A percentile compares a stretch with the other conserved stretches of the same genome.
phyloP scores from a whole-genome alignment of 306 rosid species.

The Vigna reflexopilosa region DNA sequence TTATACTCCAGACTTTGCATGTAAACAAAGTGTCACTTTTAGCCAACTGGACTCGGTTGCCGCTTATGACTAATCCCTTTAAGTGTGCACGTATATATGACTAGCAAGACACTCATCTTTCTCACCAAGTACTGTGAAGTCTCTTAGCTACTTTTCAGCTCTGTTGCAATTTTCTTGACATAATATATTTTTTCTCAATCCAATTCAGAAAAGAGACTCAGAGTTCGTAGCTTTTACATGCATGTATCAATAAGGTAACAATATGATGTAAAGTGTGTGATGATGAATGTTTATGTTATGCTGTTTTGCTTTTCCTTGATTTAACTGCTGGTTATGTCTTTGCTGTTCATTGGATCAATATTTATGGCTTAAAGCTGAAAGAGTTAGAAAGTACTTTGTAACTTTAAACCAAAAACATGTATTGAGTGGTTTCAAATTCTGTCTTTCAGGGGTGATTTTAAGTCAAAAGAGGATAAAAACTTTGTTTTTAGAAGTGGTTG shows the following conservation, averaged over 20 bases:
- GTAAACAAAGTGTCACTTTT: not conserved
- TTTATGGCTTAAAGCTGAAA: not conserved
- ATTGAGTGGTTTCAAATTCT: not conserved
- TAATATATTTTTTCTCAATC: not conserved
- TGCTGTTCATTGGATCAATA: not conserved
- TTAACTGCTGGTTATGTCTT: not conserved
- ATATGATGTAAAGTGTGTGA: not conserved
- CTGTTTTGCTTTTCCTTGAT: not conserved
- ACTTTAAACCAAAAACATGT: not conserved
- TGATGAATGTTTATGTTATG: not conserved
- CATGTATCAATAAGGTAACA: not conserved
- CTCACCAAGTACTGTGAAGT: not conserved
- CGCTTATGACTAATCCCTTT: not conserved
- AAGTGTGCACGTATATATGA: not conserved
- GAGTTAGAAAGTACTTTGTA: too few species aligned
- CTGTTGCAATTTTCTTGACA: not conserved
- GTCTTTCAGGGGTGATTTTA: not conserved
- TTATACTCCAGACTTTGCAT: not conserved
- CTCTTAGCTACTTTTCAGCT: not conserved
- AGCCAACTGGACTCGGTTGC: not conserved
- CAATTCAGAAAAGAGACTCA: not conserved
- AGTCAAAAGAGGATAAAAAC: not conserved
- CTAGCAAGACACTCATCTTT: not conserved
- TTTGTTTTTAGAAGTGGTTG: not conserved
- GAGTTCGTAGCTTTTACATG: not conserved